phyloP scores from a whole-genome alignment of 768 basidiomycete species.

The Phaeolepiota aurea region DNA sequence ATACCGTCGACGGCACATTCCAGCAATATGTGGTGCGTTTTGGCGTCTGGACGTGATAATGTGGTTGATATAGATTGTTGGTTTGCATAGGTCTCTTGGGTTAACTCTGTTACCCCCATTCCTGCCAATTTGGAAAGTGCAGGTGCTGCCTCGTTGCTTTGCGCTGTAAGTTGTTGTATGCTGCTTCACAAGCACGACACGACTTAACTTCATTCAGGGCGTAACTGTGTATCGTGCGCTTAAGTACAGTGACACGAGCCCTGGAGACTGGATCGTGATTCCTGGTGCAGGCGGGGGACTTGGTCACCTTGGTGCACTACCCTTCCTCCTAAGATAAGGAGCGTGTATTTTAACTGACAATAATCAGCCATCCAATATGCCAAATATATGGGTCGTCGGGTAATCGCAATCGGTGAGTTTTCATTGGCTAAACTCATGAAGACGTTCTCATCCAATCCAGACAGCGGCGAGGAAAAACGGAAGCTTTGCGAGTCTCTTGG shows the following conservation, averaged over 20 bases:
- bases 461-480: conserved; percentile 69
- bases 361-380: conserved; percentile 78
- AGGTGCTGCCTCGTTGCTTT: conserved; percentile 68
- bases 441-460: conserved; percentile 27
- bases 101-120: conserved; percentile 70
- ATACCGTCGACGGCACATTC: conserved; percentile 74
- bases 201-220: conserved; percentile 33
- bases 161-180: conserved; percentile 43
- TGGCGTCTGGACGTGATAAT: too few relatives aligned
- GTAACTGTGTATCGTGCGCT: conserved; percentile 83
- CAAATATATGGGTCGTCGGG: conserved; percentile 63
- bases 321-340: too few relatives aligned
- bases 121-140: conserved; percentile 60
- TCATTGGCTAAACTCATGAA: background rate
- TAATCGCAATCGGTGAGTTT: conserved; percentile 58
- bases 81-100: conserved; percentile 59
- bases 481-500: conserved; percentile 53
- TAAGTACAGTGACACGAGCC: conserved; percentile 55
- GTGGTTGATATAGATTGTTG: too few relatives aligned
- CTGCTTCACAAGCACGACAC: background rate
- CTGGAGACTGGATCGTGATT: conserved; percentile 71
- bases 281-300: conserved; percentile 79
- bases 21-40: conserved; percentile 56
- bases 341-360: too few relatives aligned
- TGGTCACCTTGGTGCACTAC: conserved; percentile 75